Conservation (phyloP, 768 basidiomycete genomes). For the Tulasnella sp. region DNA sequence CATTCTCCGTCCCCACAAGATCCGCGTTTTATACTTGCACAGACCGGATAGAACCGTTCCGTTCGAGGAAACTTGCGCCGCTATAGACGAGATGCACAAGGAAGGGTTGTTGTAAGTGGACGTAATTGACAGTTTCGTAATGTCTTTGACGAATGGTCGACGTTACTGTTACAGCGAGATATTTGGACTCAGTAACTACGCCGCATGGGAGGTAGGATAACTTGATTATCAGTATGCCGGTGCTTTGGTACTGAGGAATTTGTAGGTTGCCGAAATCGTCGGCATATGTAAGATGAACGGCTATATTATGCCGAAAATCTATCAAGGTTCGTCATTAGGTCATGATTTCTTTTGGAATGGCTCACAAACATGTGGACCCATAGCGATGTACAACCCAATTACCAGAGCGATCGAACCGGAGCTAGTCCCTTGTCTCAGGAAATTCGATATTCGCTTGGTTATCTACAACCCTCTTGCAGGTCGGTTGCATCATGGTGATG, state of each 20-base stretch:
- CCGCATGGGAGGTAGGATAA: conserved; percentile 29
- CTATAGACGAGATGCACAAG: conserved; percentile 36
- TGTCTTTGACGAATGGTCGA: conserved; percentile 35
- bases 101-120: conserved; percentile 35
- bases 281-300: conserved; percentile 32
- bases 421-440: conserved; percentile 17
- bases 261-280: conserved; percentile 32
- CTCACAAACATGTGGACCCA: not conserved
- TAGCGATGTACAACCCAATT: conserved; percentile 16
- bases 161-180: conserved; percentile 23
- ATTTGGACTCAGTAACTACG: conserved; percentile 35
- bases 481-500: not conserved
- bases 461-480: conserved; percentile 19
- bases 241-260: conserved; percentile 35
- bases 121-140: conserved; percentile 24
- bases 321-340: conserved; percentile 26
- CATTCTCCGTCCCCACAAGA: conserved; percentile 5
- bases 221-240: conserved; percentile 44
- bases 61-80: conserved; percentile 36
- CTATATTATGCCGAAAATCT: conserved; percentile 37
- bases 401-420: conserved; percentile 17
- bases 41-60: conserved; percentile 32
- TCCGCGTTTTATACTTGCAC: conserved; percentile 36
- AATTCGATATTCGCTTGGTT: conserved; percentile 16
- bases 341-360: conserved; percentile 11